Conservation (phyloP, 176 grass and related monocot species). For the Raddia guianensis region DNA sequence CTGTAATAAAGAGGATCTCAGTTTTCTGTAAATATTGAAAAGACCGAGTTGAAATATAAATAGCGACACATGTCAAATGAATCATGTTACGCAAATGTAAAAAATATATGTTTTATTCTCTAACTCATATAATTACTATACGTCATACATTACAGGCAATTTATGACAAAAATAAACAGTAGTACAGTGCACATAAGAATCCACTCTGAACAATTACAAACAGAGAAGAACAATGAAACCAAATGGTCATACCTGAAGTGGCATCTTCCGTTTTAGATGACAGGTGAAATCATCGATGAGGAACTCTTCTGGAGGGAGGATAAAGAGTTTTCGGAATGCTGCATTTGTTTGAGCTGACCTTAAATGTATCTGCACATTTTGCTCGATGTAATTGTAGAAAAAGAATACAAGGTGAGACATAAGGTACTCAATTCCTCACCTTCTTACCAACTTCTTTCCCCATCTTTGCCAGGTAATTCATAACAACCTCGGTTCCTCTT, state of each 20-base stretch:
- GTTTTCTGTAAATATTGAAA: background rate
- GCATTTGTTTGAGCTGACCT: constrained; percentile 90
- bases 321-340: constrained; percentile 86
- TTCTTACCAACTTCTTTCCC: constrained; percentile 95
- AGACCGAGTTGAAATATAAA: constrained; percentile 18
- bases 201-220: background rate
- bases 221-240: background rate
- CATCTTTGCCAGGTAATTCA: constrained; percentile 82
- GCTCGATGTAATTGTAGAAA: background rate
- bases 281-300: constrained; percentile 99
- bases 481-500: constrained; percentile 80
- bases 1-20: constrained; percentile 41
- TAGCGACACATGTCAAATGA: background rate
- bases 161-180: constrained; percentile 19
- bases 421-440: constrained; percentile 39
- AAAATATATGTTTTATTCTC: background rate
- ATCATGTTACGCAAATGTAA: background rate
- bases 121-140: background rate
- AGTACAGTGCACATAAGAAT: constrained; percentile 9
- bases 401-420: background rate
- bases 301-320: constrained; percentile 91
- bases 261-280: constrained; percentile 96
- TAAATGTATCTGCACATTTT: constrained; percentile 71
- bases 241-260: constrained; percentile 55
- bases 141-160: background rate